Conservation (phyloP, 2,329 filamentous ascomycete species). For the Pyrenochaeta sp. region DNA sequence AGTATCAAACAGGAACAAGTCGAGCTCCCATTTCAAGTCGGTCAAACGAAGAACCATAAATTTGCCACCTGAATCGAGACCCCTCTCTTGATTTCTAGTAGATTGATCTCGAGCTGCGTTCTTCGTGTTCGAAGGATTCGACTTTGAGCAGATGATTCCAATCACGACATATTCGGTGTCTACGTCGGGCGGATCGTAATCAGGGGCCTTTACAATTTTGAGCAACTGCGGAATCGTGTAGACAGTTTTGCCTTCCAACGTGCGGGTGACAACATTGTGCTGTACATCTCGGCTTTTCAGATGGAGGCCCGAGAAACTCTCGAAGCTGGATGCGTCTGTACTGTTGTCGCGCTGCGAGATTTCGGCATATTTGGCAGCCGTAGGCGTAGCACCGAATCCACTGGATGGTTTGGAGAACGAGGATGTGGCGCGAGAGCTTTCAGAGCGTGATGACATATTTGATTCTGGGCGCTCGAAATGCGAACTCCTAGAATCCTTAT, state of each 20-base stretch:
- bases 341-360: conserved; percentile 49
- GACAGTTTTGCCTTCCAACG: conserved; percentile 77
- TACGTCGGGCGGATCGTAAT: conserved; percentile 79
- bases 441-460: conserved; percentile 27
- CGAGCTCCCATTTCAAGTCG: conserved; percentile 88
- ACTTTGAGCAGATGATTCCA: conserved; percentile 87
- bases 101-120: conserved; percentile 53
- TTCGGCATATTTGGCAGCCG: conserved; percentile 39
- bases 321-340: conserved; percentile 65
- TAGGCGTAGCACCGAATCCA: conserved; percentile 23
- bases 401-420: conserved; percentile 31
- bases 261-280: conserved; percentile 79
- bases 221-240: conserved; percentile 83
- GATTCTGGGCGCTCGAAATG: conserved; percentile 31
- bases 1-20: conserved; percentile 89
- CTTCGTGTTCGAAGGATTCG: conserved; percentile 73
- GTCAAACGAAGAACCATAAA: conserved; percentile 92
- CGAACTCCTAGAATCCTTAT: conserved; percentile 19
- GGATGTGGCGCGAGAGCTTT: conserved; percentile 26
- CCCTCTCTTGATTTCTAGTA: conserved; percentile 51
- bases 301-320: conserved; percentile 85
- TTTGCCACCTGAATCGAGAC: conserved; percentile 71
- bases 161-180: conserved; percentile 91
- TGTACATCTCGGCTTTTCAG: conserved; percentile 83
- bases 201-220: conserved; percentile 79